Conservation (phyloP, 768 basidiomycete species). For the Psilocybe cyanescens region DNA sequence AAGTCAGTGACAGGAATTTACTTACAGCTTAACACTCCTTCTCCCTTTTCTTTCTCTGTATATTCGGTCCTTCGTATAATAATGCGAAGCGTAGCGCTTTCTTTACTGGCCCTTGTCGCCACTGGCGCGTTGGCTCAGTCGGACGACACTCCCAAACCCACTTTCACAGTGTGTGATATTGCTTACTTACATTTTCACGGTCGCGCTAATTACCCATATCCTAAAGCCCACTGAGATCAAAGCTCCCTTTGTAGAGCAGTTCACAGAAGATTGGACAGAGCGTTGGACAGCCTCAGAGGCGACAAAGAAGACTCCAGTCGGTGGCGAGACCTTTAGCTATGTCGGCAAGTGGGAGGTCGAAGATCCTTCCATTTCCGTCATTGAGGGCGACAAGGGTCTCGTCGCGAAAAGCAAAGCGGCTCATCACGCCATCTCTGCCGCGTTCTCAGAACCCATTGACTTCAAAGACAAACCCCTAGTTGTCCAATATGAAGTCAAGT, state of each 20-base stretch:
- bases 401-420: slow-evolving; percentile 97
- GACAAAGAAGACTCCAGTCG: slow-evolving; percentile 96
- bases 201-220: slow-evolving; percentile 18
- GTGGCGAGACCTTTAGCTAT: slow-evolving; percentile 95
- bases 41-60: slow-evolving; percentile 35
- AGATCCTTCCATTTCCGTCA: slow-evolving; percentile 74
- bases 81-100: slow-evolving; percentile 91
- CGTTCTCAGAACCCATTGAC: slow-evolving; percentile 78
- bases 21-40: slow-evolving; percentile 35
- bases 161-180: slow-evolving; percentile 63
- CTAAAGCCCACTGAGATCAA: slow-evolving; percentile 74
- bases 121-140: slow-evolving; percentile 63
- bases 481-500: slow-evolving; percentile 98
- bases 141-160: slow-evolving; percentile 61
- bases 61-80: slow-evolving; percentile 66
- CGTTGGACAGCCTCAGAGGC: slow-evolving; percentile 98
- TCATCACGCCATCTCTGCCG: slow-evolving; percentile 97
- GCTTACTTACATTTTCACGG: slow-evolving; percentile 9
- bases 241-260: slow-evolving; percentile 95
- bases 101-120: slow-evolving; percentile 71
- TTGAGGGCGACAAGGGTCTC: slow-evolving; percentile 88
- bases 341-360: slow-evolving; percentile 98
- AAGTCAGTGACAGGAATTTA: slow-evolving; percentile 24
- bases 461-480: slow-evolving; percentile 87
- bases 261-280: slow-evolving; percentile 86